Percentiles rank a stretch among this genome's conserved stretches.
Evolutionary conservation across 2,329 filamentous ascomycete species (phyloP).

Genomic region (Colletotrichum cuscutae): DNA sequence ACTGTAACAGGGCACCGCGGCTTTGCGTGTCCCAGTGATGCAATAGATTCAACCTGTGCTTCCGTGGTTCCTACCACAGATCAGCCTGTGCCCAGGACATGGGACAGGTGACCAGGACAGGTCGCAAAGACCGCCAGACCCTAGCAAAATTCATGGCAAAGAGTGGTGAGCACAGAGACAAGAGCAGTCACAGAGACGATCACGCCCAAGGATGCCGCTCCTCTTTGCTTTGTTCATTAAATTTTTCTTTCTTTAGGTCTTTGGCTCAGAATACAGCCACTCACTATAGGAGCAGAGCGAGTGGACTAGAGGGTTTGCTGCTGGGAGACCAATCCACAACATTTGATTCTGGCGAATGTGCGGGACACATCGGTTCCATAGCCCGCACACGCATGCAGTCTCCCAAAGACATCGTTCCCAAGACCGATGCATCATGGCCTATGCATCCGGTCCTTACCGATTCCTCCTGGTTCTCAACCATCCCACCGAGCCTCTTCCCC

Average conservation of each 20-base stretch:
- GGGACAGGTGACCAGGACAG: neutral
- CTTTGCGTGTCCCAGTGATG: no score
- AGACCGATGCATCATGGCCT: constrained; percentile 7
- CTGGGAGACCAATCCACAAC: constrained; percentile 25
- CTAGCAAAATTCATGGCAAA: constrained; percentile 11
- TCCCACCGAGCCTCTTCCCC: constrained; percentile 1
- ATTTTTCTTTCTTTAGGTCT: constrained; percentile 24
- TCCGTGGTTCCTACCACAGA: neutral
- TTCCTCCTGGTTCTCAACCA: neutral
- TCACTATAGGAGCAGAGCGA: constrained; percentile 26
- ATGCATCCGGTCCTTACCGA: constrained; percentile 8
- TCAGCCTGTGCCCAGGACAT: neutral
- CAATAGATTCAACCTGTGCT: neutral
- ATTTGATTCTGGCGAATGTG: neutral
- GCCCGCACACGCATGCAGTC: constrained; percentile 12
- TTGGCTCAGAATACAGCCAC: constrained; percentile 34
- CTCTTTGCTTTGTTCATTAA: constrained; percentile 31
- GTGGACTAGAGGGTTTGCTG: constrained; percentile 12
- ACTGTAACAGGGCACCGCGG: no score
- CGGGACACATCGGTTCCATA: neutral
- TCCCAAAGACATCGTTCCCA: neutral
- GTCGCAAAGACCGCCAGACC: neutral
- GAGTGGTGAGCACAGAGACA: constrained; percentile 22
- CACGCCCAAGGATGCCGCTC: constrained; percentile 25
- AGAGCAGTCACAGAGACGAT: constrained; percentile 33